Percentiles rank a stretch among this genome's conserved stretches.
Conservation (phyloP, 1,284 basidiomycete genomes). For the Fomitopsis betulina region DNA sequence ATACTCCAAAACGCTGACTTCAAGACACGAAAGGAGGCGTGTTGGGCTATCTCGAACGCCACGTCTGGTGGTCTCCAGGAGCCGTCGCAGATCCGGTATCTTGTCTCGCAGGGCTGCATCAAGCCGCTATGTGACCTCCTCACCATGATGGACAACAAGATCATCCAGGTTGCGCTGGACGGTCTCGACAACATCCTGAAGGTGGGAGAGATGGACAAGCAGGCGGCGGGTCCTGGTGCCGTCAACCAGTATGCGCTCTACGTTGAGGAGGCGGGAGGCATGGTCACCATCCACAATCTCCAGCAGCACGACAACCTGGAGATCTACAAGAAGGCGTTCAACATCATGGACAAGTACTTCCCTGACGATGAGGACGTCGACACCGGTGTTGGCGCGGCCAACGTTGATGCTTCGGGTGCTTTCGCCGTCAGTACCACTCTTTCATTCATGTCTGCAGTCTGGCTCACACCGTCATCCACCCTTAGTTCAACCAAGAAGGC, state of each 20-base stretch:
- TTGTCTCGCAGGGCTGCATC: conserved; percentile 97
- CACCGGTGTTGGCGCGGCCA: conserved; percentile 74
- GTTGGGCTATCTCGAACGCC: conserved; percentile 99
- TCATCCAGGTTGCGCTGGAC: conserved; percentile 97
- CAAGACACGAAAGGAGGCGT: conserved; percentile 99
- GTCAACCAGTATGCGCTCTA: conserved; percentile 92
- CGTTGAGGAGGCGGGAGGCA: conserved; percentile 98
- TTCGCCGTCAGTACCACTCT: conserved; percentile 73
- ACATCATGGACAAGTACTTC: conserved; percentile 98
- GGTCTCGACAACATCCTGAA: conserved; percentile 99
- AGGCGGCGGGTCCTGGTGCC: conserved; percentile 77
- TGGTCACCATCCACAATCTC: conserved; percentile 98
- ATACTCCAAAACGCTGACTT: conserved; percentile 98
- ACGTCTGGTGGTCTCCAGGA: conserved; percentile 98
- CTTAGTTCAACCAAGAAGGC: conserved; percentile 76
- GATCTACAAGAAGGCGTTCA: conserved; percentile 99
- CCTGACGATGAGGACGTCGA: conserved; percentile 84
- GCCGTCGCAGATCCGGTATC: conserved; percentile 96
- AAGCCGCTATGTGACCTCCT: conserved; percentile 97
- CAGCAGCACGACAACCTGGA: conserved; percentile 99
- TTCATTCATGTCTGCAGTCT: background rate
- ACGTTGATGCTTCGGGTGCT: conserved; percentile 83
- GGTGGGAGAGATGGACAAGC: conserved; percentile 96
- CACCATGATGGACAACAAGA: conserved; percentile 99
- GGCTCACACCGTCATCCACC: conserved; percentile 6